Evolutionary conservation across 495 filamentous ascomycete species (phyloP).

Genomic region (Tuber microsphaerosporum): DNA sequence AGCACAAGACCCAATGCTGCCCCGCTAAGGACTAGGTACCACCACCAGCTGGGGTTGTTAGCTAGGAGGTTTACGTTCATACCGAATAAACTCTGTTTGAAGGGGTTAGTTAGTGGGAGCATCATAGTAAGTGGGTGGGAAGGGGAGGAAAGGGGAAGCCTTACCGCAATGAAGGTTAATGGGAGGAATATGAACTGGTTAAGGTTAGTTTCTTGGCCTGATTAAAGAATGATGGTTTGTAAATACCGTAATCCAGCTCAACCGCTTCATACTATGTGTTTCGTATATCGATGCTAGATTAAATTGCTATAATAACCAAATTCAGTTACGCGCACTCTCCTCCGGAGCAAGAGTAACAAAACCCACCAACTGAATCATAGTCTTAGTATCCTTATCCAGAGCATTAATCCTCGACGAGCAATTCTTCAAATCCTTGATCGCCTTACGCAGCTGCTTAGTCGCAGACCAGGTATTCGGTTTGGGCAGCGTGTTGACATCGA

Average conservation of each 20-base stretch:
- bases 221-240: background rate
- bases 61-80: slow-evolving; percentile 43
- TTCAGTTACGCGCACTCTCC: background rate
- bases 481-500: background rate
- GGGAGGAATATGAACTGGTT: slow-evolving; percentile 43
- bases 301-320: slow-evolving; percentile 32
- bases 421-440: slow-evolving; percentile 24
- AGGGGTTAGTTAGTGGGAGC: background rate
- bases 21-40: slow-evolving; percentile 40
- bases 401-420: slow-evolving; percentile 20
- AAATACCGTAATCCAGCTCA: slow-evolving; percentile 44
- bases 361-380: slow-evolving; percentile 28
- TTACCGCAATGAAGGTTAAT: slow-evolving; percentile 42
- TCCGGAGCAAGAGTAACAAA: background rate
- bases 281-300: slow-evolving; percentile 41
- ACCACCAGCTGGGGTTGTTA: slow-evolving; percentile 39
- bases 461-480: background rate
- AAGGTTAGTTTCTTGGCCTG: background rate
- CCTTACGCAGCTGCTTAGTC: background rate
- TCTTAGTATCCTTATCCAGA: slow-evolving; percentile 28
- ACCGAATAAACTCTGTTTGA: slow-evolving; percentile 42
- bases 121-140: background rate
- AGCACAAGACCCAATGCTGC: slow-evolving; percentile 34
- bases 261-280: slow-evolving; percentile 43
- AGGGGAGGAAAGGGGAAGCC: background rate